phyloP scores from a whole-genome alignment of 148 eudicot genomes.

The Cornus controversa region DNA sequence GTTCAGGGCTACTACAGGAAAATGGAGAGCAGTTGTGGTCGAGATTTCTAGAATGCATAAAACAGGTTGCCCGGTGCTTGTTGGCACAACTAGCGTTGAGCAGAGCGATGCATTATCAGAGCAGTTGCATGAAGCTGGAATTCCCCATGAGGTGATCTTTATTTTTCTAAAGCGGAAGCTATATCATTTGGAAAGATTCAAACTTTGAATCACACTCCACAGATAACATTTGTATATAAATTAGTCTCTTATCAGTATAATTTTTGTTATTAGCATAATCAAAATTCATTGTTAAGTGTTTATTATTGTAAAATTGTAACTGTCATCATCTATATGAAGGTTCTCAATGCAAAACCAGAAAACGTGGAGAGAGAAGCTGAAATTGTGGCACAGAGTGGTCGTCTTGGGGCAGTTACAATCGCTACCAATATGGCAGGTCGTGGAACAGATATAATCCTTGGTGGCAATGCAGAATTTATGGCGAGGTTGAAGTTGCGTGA shows the following conservation, averaged over 20 bases:
- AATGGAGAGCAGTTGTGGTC: slow-evolving; percentile 94
- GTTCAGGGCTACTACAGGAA: slow-evolving; percentile 81
- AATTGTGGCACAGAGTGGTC: slow-evolving; percentile 99
- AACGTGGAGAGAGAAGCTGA: slow-evolving; percentile 99
- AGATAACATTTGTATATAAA: neutral
- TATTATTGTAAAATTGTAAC: slow-evolving; percentile 2
- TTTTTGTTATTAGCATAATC: neutral
- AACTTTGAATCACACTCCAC: neutral
- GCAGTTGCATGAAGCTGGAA: slow-evolving; percentile 83
- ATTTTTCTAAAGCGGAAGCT: neutral
- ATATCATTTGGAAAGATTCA: neutral
- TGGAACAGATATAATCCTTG: slow-evolving; percentile 98
- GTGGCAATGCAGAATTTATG: slow-evolving; percentile 99
- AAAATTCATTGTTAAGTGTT: neutral
- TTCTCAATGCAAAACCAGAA: slow-evolving; percentile 98
- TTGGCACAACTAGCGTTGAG: slow-evolving; percentile 98
- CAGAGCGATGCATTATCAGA: slow-evolving; percentile 87
- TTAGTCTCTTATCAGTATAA: neutral
- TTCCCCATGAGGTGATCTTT: slow-evolving; percentile 78
- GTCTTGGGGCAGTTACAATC: slow-evolving; percentile 97
- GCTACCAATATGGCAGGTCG: slow-evolving; percentile 99
- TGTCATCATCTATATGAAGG: slow-evolving; percentile 38
- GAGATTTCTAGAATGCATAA: slow-evolving; percentile 97
- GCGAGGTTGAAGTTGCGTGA: slow-evolving; percentile 95
- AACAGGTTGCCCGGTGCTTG: slow-evolving; percentile 96